These are phyloP conservation scores for Mrakia hoshinonis DNA, from an alignment of 768 basidiomycete species.

Conservation along the genomic window DNA sequence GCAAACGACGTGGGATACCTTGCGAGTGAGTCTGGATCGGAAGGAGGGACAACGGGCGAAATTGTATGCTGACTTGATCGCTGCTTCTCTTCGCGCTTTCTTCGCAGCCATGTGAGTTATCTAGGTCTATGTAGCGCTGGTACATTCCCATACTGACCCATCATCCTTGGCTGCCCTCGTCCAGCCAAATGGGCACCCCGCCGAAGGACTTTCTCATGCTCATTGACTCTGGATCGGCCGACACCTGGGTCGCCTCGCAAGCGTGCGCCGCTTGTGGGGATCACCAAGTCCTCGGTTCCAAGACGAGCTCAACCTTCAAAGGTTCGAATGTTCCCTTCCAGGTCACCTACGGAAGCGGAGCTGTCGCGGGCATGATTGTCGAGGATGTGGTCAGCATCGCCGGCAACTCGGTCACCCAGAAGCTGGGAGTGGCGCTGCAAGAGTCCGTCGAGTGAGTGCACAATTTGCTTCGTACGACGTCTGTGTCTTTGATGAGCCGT, in stretches of 20 bases:
- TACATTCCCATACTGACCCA: not conserved
- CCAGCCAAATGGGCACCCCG: not conserved
- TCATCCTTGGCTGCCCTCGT: not conserved
- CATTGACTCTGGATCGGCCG: not conserved
- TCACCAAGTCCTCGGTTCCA: not conserved
- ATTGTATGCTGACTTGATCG: not conserved
- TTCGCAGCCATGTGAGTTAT: not conserved
- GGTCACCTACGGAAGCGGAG: not conserved
- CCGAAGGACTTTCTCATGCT: slow-evolving; percentile 6
- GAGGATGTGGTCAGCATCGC: slow-evolving; percentile 58
- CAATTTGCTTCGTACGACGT: too few species aligned
- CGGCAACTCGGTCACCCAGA: slow-evolving; percentile 54
- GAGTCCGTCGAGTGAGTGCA: slow-evolving; percentile 31
- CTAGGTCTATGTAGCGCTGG: not conserved
- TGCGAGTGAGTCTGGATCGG: slow-evolving; percentile 18
- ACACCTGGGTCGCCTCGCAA: not conserved
- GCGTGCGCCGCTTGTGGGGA: not conserved
- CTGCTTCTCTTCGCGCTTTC: not conserved
- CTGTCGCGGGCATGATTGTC: slow-evolving; percentile 54
- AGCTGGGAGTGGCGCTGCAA: slow-evolving; percentile 55
- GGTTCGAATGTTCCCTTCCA: not conserved
- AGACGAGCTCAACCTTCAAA: not conserved
- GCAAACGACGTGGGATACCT: slow-evolving; percentile 41
- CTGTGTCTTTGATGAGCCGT: too few species aligned
- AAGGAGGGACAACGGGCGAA: slow-evolving; percentile 32